Percentiles rank a stretch among this genome's conserved stretches.
Conservation (phyloP, 225 moss, liverwort and hornwort species). For the Bryum argenteum region DNA sequence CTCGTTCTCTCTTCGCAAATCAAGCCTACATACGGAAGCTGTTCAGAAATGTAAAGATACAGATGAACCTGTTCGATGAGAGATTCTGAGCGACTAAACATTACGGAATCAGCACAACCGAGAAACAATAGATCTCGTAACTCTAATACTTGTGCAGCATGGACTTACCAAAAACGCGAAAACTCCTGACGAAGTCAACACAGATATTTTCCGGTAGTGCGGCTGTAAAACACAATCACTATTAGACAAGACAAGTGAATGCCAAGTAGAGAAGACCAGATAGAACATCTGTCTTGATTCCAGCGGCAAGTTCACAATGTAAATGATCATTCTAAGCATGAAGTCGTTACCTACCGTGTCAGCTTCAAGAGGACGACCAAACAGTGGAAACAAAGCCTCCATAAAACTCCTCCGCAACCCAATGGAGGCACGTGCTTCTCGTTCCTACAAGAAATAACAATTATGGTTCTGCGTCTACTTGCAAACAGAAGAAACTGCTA, state of each 20-base stretch:
- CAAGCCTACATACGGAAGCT: constrained; percentile 8
- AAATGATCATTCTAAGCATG: constrained; percentile 1
- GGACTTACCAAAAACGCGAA: constrained; percentile 87
- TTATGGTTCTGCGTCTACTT: not conserved
- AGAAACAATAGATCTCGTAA: constrained; percentile 11
- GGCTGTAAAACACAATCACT: constrained; percentile 53
- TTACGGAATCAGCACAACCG: constrained; percentile 17
- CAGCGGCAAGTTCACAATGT: constrained; percentile 16
- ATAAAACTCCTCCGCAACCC: constrained; percentile 67
- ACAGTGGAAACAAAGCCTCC: constrained; percentile 70
- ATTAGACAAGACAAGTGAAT: constrained; percentile 22
- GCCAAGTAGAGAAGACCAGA: constrained; percentile 10
- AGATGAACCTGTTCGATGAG: not conserved
- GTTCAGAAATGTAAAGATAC: constrained; percentile 10
- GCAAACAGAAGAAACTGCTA: constrained; percentile 4
- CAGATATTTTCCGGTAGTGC: constrained; percentile 74
- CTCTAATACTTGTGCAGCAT: constrained; percentile 1
- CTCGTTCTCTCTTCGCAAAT: not conserved
- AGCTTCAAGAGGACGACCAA: constrained; percentile 89
- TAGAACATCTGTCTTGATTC: constrained; percentile 8
- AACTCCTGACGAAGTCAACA: constrained; percentile 73
- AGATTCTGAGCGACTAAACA: not conserved
- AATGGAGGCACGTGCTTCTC: constrained; percentile 76
- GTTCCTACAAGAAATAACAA: constrained; percentile 55
- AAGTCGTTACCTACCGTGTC: constrained; percentile 64